These are phyloP conservation scores for Hypoxylon cercidicola DNA, from an alignment of 495 filamentous ascomycete species.

Conservation along the genomic window DNA sequence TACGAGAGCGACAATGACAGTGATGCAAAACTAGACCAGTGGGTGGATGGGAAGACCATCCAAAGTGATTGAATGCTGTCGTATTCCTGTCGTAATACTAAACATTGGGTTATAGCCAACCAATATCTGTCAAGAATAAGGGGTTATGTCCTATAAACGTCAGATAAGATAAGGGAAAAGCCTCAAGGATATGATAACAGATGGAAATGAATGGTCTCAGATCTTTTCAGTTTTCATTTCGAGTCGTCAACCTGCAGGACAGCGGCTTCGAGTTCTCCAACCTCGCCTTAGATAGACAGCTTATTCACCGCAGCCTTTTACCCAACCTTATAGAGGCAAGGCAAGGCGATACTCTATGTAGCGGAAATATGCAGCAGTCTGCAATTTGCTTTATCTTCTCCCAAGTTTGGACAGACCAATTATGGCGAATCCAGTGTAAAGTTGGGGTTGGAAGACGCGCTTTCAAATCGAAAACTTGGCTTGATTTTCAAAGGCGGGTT, in stretches of 20 bases:
- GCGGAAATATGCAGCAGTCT: slow-evolving; percentile 46
- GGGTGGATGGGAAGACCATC: background rate
- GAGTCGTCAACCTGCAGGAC: slow-evolving; percentile 55
- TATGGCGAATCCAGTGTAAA: slow-evolving; percentile 21
- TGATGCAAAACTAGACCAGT: background rate
- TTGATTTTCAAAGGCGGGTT: slow-evolving; percentile 34
- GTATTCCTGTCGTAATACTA: background rate
- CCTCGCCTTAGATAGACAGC: slow-evolving; percentile 18
- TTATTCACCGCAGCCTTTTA: slow-evolving; percentile 63
- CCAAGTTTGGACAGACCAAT: slow-evolving; percentile 8
- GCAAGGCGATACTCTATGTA: slow-evolving; percentile 51
- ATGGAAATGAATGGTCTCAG: slow-evolving; percentile 54
- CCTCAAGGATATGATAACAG: background rate
- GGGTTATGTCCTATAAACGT: slow-evolving; percentile 35
- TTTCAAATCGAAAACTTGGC: slow-evolving; percentile 32
- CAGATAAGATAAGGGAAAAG: slow-evolving; percentile 22
- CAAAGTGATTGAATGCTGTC: background rate
- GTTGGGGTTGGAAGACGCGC: slow-evolving; percentile 27
- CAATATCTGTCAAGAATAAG: slow-evolving; percentile 5
- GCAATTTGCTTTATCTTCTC: slow-evolving; percentile 44
- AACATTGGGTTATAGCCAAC: slow-evolving; percentile 5
- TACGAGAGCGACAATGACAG: background rate
- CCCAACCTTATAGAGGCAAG: slow-evolving; percentile 45
- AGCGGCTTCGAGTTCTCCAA: slow-evolving; percentile 49
- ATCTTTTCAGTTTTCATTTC: slow-evolving; percentile 64